These are phyloP conservation scores for Xylaria longipes DNA, from an alignment of 495 filamentous ascomycete species.

Conservation along the genomic window DNA sequence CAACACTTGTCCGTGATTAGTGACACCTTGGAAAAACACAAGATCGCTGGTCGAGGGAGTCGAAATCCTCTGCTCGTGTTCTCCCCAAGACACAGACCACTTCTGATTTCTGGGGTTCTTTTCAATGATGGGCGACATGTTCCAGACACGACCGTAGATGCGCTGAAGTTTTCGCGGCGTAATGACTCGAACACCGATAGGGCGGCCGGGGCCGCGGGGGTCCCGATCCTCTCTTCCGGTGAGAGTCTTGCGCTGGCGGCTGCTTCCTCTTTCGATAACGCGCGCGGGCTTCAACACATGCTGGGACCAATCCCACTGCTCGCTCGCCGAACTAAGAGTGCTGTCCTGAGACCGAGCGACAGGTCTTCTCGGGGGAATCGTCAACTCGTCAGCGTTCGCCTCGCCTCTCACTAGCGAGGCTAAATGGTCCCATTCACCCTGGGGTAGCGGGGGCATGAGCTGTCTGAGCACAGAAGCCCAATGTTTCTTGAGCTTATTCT, in stretches of 20 bases:
- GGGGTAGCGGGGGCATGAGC: constrained; percentile 75
- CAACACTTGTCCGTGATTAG: background rate
- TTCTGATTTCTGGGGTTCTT: constrained; percentile 32
- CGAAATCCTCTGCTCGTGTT: constrained; percentile 18
- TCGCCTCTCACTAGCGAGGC: constrained; percentile 63
- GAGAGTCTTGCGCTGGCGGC: constrained; percentile 42
- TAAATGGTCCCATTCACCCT: constrained; percentile 68
- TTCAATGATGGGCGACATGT: constrained; percentile 40
- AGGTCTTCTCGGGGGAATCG: constrained; percentile 38
- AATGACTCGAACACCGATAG: constrained; percentile 38
- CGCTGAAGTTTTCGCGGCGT: constrained; percentile 33
- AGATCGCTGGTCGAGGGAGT: constrained; percentile 27
- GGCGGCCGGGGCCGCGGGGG: constrained; percentile 38
- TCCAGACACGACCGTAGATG: constrained; percentile 44
- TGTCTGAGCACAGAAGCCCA: constrained; percentile 62
- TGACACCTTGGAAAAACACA: constrained; percentile 40
- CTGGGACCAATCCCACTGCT: constrained; percentile 28
- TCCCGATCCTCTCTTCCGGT: constrained; percentile 46
- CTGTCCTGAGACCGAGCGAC: constrained; percentile 26
- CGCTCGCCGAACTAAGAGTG: background rate
- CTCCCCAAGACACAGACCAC: constrained; percentile 48
- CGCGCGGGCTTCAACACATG: constrained; percentile 36
- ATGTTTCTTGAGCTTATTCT: constrained; percentile 66
- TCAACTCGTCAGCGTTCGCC: constrained; percentile 46
- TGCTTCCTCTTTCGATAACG: constrained; percentile 32